Base-by-base conservation (phyloP, 441 rosid genomes). In the Jatropha multifida region DNA sequence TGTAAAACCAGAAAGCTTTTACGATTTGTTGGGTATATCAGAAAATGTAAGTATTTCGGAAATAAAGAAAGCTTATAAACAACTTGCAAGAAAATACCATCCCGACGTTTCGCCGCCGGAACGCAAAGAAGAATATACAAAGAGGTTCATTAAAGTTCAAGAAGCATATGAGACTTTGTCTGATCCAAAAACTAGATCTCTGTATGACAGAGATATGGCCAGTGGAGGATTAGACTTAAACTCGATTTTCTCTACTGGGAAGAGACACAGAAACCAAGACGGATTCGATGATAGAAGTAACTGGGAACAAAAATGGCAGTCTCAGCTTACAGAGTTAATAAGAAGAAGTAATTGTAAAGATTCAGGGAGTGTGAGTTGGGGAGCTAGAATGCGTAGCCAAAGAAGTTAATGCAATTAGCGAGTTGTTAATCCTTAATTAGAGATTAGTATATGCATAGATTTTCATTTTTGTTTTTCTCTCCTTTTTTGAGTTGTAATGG, bases 131-230 rank as follows among this genome's bases (percentile, higher is more conserved):
- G 97, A 92, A 80, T 80, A 88, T 68, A 94, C 98, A 13, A 81
- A 76, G 77, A 81, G 81, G 81, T 94, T 92, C 67, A 88, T 94
- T 65, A 82, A 85, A 76, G 90, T 94, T 20, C 98, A 90, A 82
- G 94, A 90, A 86, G 98, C 98, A 17, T 92, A 94, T 58, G 97
- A 92, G 81, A 94, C 96, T 42, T 79, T 94, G 52, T 90, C 94
- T 0, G 96, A 94, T 83, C 94, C 97, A 4, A 77, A 87, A 32
- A 77, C 81, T 59, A 82, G 90, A 78, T 88, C 90, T 64, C 51
- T 87, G 2, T 94, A 94, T 52, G 98, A 94, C 71, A 78, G 86
- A 3, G 92, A 90, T 76, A 84, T 94, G 83, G 77, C 90, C 54
- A 77, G 75, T 73, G 32, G 32, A 32, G 90, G 92, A 10, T 77